These are phyloP conservation scores for Uronychia binucleata DNA, from an alignment of 73 alveolate species.

Conservation along the genomic window DNA sequence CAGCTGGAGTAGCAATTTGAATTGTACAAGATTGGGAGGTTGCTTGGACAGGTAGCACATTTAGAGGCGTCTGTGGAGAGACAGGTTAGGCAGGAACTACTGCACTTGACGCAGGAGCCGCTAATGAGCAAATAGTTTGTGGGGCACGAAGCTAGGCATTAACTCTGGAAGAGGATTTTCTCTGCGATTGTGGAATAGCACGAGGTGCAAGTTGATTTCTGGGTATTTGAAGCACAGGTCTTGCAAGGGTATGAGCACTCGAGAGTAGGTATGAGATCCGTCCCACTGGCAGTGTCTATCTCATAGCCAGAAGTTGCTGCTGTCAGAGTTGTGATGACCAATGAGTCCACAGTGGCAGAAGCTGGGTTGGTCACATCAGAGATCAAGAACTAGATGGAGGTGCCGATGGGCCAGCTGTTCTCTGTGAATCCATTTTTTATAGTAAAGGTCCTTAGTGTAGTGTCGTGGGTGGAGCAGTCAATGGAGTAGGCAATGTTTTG, in stretches of 20 bases:
- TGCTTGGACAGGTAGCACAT: not conserved
- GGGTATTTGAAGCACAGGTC: constrained; percentile 45
- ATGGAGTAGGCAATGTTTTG: not conserved
- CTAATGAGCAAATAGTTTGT: not conserved
- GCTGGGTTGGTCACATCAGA: constrained; percentile 17
- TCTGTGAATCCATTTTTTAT: constrained; percentile 5
- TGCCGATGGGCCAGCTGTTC: not conserved
- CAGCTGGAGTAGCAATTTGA: not conserved
- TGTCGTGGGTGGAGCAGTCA: not conserved
- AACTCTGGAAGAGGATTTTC: no score
- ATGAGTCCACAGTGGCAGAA: not conserved
- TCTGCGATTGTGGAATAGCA: no score
- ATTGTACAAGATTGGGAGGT: not conserved
- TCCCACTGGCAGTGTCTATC: constrained; percentile 17
- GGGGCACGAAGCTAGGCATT: no score
- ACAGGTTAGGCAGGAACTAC: not conserved
- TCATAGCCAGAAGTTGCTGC: not conserved
- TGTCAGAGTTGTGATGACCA: not conserved
- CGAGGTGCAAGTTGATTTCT: no score
- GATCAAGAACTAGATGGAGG: not conserved
- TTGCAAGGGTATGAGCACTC: constrained; percentile 57
- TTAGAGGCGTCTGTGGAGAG: not conserved
- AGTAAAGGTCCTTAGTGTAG: not conserved
- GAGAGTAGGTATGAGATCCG: constrained; percentile 50
- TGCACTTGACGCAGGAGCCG: not conserved